Percentiles rank a stretch among this genome's conserved stretches.
These are phyloP conservation scores for Talaromyces trachyspermus DNA, from an alignment of 495 filamentous ascomycete genomes.

Conservation along the genomic window DNA sequence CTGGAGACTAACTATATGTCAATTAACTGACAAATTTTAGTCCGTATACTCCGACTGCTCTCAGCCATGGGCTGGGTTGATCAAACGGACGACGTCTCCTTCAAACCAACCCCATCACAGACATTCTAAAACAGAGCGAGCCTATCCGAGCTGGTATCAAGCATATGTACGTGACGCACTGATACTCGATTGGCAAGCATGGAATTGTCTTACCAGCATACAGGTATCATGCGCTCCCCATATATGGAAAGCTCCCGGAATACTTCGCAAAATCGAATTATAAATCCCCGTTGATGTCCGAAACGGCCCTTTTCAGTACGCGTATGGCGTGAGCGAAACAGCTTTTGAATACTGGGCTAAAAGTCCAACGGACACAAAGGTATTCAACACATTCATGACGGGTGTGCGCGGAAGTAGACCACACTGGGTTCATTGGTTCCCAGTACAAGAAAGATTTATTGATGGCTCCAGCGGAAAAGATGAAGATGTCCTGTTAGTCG, in stretches of 20 bases:
- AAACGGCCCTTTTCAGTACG: conserved; percentile 34
- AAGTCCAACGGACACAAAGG: conserved; percentile 6
- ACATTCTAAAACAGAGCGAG: conserved; percentile 5
- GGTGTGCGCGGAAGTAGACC: conserved; percentile 14
- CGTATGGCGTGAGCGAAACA: conserved; percentile 20
- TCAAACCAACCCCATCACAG: conserved; percentile 11
- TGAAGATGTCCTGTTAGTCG: conserved; percentile 36
- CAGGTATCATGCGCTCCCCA: conserved; percentile 1
- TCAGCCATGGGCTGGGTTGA: conserved; percentile 10
- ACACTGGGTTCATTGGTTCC: conserved; percentile 27
- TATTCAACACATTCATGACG: conserved; percentile 21
- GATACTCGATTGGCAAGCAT: conserved; percentile 6
- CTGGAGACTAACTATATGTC: neutral
- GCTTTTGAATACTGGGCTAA: conserved; percentile 22
- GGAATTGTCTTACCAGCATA: neutral
- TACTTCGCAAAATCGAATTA: conserved; percentile 15
- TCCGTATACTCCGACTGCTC: conserved; percentile 9
- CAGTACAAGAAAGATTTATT: conserved; percentile 16
- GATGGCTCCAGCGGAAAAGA: conserved; percentile 6
- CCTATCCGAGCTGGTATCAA: conserved; percentile 8
- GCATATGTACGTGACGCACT: neutral
- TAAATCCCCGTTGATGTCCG: conserved; percentile 15
- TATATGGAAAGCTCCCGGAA: conserved; percentile 14
- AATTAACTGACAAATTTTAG: neutral
- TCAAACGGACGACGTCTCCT: conserved; percentile 10